A percentile compares a stretch with the other conserved stretches of the same genome.
Evolutionary conservation across 2,329 filamentous ascomycete species (phyloP).

Genomic region (Colletotrichum tabaci): DNA sequence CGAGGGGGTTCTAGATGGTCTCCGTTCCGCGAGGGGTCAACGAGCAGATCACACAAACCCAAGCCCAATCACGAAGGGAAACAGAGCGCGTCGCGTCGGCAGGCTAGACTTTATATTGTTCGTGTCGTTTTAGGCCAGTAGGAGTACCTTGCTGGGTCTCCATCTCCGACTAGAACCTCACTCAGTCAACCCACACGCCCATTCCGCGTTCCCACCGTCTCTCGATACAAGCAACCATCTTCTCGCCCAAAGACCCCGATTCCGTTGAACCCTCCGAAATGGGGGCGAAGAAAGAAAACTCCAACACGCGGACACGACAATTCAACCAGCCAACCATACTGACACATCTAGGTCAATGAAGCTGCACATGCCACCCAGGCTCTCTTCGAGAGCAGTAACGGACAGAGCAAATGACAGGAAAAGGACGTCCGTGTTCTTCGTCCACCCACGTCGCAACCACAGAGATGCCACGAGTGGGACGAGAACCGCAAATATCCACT

Average conservation of each 20-base stretch:
- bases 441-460: not conserved
- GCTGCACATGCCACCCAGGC: not conserved
- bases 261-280: not conserved
- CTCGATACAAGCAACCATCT: not conserved
- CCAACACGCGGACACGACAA: not conserved
- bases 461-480: not conserved
- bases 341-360: not conserved
- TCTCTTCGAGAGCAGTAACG: not conserved
- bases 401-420: not conserved
- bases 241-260: not conserved
- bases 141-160: not conserved
- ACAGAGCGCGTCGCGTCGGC: not conserved
- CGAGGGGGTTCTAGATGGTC: no score
- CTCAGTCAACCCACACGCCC: not conserved
- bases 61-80: not conserved
- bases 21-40: no score
- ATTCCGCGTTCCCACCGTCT: not conserved
- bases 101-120: not conserved
- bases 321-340: not conserved
- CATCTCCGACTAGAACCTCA: not conserved
- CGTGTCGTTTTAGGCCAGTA: not conserved
- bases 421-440: not conserved
- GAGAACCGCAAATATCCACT: conserved; percentile 14
- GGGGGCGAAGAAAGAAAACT: not conserved
- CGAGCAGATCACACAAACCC: not conserved